Evolutionary conservation across 2,329 filamentous ascomycete genomes (phyloP), one percentile per base, ranked within the genome.

Genomic region (Xylariales sp.): DNA sequence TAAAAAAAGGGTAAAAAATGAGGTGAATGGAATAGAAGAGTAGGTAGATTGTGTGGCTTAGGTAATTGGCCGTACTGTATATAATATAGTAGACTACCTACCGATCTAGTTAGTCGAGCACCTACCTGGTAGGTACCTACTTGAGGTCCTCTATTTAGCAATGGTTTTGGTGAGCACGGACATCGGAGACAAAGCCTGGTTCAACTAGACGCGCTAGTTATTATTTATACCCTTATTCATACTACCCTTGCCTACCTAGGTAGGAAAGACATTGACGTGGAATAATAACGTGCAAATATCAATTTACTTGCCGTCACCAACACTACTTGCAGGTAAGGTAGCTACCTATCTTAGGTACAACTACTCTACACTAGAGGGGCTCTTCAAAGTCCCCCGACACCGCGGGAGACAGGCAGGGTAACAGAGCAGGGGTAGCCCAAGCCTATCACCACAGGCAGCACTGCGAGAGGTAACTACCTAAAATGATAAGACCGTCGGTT

Each of bases 351-450:
- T 23, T 23, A 23, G 23, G 23, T 23, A 23, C 23, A n/a, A n/a
- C n/a, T n/a, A n/a, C n/a, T n/a, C n/a, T n/a, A n/a, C 23, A 23
- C 23, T 18, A 45, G 23, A 56, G 4, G 36, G 16, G 48, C 28
- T 23, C n/a, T 23, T 23, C 43, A 62, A 39, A n/a, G 9, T 18
- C 58, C 53, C 39, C 53, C 39, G 23, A 48, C 30, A 62, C 64
- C 46, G 32, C 52, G n/a, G 39, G 18, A 30, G n/a, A 43, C 46
- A 30, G 16, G 32, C 54, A 55, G 32, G 49, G 54, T 54, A 59
- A 55, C 55, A 39, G 61, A 65, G 30, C 54, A 61, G 34, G 56
- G 56, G 54, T 50, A n/a, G 18, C 18, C 39, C 55, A n/a, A 30
- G 14, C 39, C 55, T 43, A 57, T 43, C 23, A 32, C n/a, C 28